phyloP scores from a whole-genome alignment of 140 eudicot genomes.

The Ambrosia hybrid region DNA sequence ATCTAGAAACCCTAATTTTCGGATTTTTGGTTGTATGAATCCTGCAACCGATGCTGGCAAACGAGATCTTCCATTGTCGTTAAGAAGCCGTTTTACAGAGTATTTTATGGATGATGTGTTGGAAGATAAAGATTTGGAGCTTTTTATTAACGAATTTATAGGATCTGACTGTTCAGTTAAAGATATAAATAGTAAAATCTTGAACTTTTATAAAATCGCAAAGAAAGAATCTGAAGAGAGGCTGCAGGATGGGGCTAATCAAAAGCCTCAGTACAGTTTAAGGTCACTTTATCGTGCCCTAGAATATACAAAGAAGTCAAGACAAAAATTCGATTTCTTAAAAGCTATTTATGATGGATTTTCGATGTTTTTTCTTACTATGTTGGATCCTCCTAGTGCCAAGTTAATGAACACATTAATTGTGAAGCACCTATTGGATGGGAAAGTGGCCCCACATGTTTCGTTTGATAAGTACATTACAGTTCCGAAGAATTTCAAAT shows the following conservation, averaged over 20 bases:
- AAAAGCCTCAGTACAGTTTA: constrained; percentile 96
- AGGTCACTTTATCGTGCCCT: constrained; percentile 92
- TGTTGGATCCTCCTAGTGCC: constrained; percentile 75
- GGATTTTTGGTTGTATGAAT: constrained; percentile 98
- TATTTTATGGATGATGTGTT: constrained; percentile 86
- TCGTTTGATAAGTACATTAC: constrained; percentile 51
- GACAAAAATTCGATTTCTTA: constrained; percentile 39
- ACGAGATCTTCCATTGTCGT: constrained; percentile 72
- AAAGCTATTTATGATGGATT: constrained; percentile 90
- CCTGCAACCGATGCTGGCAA: constrained; percentile 99
- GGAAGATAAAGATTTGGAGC: constrained; percentile 75
- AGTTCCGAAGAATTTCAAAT: constrained; percentile 21
- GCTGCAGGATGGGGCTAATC: constrained; percentile 98
- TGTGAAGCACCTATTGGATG: constrained; percentile 50
- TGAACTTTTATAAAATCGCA: constrained; percentile 74
- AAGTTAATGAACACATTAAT: constrained; percentile 63
- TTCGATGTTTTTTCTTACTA: constrained; percentile 79
- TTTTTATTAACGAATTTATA: constrained; percentile 58
- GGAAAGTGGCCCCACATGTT: constrained; percentile 37
- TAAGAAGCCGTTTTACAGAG: constrained; percentile 86
- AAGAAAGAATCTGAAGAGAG: constrained; percentile 82
- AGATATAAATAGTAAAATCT: constrained; percentile 42
- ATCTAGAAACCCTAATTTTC: constrained; percentile 63
- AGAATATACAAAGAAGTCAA: constrained; percentile 69
- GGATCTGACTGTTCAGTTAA: constrained; percentile 46